These are phyloP conservation scores for Orbilia brochopaga DNA, from an alignment of 2,329 filamentous ascomycete species.

Conservation along the genomic window DNA sequence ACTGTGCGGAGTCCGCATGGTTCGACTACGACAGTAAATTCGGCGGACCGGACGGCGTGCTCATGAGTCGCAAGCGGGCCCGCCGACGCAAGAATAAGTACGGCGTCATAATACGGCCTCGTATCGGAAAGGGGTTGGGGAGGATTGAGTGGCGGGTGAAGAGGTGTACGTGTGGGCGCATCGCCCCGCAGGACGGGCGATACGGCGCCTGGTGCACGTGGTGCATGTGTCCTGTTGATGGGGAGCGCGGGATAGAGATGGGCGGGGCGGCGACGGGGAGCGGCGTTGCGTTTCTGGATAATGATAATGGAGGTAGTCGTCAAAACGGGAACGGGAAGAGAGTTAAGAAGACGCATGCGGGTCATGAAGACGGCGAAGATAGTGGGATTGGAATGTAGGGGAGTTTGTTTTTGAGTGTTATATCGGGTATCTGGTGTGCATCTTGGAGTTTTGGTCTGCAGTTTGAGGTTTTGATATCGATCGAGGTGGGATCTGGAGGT, in stretches of 20 bases:
- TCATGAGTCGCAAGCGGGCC: constrained; percentile 5
- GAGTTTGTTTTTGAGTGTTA: constrained; percentile 6
- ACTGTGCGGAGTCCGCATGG: constrained; percentile 41
- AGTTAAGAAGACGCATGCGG: constrained; percentile 13
- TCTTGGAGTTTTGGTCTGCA: constrained; percentile 8
- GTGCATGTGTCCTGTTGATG: constrained; percentile 40
- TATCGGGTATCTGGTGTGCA: constrained; percentile 1
- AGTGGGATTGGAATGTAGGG: constrained; percentile 28
- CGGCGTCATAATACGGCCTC: constrained; percentile 36
- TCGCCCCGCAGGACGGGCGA: constrained; percentile 22
- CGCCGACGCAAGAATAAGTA: constrained; percentile 38
- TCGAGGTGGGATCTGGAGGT: constrained; percentile 1
- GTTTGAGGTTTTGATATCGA: constrained; percentile 10
- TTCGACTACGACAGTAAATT: constrained; percentile 37
- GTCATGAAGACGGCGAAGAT: constrained; percentile 15
- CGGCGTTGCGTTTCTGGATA: constrained; percentile 7
- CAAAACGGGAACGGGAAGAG: neutral
- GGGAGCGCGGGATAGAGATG: constrained; percentile 25
- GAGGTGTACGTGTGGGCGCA: constrained; percentile 35
- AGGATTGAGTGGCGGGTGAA: constrained; percentile 17
- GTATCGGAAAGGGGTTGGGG: neutral
- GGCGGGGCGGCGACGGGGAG: constrained; percentile 42
- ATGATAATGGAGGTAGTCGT: constrained; percentile 4
- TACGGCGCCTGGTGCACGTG: constrained; percentile 47
- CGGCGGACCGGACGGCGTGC: constrained; percentile 31